Evolutionary conservation across 2,329 filamentous ascomycete genomes (phyloP).

Genomic region (Hymenoscyphus scutula): DNA sequence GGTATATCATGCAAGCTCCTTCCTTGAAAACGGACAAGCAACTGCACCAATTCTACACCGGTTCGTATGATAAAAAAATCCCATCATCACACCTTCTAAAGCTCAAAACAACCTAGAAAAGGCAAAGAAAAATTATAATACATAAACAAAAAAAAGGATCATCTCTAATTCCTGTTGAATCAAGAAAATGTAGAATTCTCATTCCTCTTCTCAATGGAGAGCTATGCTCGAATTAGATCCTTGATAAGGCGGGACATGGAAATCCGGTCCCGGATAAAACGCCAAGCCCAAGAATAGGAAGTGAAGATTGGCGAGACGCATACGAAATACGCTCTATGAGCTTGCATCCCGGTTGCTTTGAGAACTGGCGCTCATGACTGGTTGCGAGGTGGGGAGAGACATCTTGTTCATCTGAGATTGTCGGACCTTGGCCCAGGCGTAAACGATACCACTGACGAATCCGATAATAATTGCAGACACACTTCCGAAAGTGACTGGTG

Average conservation of each 20-base stretch:
- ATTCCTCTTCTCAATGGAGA: slow-evolving; percentile 3
- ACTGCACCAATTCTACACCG: slow-evolving; percentile 11
- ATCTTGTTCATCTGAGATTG: slow-evolving; percentile 67
- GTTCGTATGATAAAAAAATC: slow-evolving; percentile 15
- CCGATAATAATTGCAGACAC: slow-evolving; percentile 89
- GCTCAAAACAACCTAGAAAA: slow-evolving; percentile 5
- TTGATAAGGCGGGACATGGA: not conserved
- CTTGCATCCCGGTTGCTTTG: slow-evolving; percentile 83
- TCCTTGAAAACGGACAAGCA: not conserved
- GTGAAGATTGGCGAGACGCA: slow-evolving; percentile 8
- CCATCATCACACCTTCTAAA: slow-evolving; percentile 22
- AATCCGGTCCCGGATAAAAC: slow-evolving; percentile 8
- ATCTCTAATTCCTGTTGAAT: slow-evolving; percentile 9
- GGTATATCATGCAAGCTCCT: slow-evolving; percentile 16
- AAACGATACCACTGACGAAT: slow-evolving; percentile 90
- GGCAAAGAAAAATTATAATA: slow-evolving; percentile 24
- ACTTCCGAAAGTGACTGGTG: slow-evolving; percentile 87
- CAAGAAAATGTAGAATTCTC: not conserved
- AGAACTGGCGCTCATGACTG: slow-evolving; percentile 82
- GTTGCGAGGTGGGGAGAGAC: slow-evolving; percentile 63
- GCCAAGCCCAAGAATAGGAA: slow-evolving; percentile 11
- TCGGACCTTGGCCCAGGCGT: slow-evolving; percentile 80
- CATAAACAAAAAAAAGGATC: slow-evolving; percentile 21
- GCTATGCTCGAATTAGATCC: slow-evolving; percentile 7
- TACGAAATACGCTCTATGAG: slow-evolving; percentile 23